phyloP scores from a whole-genome alignment of 768 basidiomycete species.

The Imleria badia region DNA sequence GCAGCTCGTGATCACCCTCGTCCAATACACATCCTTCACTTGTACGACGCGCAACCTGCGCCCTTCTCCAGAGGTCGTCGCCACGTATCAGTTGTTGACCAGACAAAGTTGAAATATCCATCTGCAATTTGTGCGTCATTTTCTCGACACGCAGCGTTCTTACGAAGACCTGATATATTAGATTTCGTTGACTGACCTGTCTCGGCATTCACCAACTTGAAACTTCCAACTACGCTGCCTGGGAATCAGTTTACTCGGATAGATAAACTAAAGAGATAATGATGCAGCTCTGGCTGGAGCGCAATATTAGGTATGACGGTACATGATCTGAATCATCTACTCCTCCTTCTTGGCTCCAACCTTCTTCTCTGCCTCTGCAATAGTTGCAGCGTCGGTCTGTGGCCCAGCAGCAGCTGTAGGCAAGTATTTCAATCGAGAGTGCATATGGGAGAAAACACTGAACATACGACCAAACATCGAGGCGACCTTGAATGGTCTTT shows the following conservation, averaged over 20 bases:
- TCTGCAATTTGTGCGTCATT: no score
- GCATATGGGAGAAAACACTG: background rate
- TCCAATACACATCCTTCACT: no score
- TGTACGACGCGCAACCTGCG: no score
- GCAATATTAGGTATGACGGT: constrained; percentile 6
- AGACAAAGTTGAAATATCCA: no score
- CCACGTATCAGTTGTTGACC: no score
- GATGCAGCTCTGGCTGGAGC: background rate
- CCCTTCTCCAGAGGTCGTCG: no score
- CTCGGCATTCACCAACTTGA: no score
- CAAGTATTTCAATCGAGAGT: background rate
- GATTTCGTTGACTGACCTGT: no score
- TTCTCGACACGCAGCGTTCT: no score
- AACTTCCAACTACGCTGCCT: background rate
- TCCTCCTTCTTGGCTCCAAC: constrained; percentile 81
- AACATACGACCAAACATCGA: constrained; percentile 71
- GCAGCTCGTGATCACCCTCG: no score
- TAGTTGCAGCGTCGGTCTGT: constrained; percentile 80
- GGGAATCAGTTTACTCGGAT: constrained; percentile 6
- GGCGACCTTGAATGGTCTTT: constrained; percentile 83
- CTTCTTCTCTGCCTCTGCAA: constrained; percentile 88
- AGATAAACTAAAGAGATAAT: constrained; percentile 14
- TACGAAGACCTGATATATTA: no score
- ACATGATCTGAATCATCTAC: constrained; percentile 33
- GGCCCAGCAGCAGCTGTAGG: constrained; percentile 57